phyloP scores from a whole-genome alignment of 192 early-diverging fungal species.

The Coemansia sp. region DNA sequence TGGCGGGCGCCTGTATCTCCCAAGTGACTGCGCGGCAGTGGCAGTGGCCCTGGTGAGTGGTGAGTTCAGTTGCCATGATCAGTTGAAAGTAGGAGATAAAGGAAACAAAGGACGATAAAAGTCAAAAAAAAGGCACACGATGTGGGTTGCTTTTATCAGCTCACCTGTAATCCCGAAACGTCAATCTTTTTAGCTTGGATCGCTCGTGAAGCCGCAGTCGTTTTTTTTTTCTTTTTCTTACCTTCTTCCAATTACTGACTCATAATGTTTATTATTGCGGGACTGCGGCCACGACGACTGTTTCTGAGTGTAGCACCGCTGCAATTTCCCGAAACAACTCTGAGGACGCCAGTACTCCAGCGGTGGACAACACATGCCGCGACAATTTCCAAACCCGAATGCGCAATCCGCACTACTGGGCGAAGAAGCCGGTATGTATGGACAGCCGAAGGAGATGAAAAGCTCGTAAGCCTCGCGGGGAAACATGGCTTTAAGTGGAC shows the following conservation, averaged over 20 bases:
- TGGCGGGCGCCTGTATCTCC: slow-evolving; percentile 41
- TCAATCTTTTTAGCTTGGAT: background rate
- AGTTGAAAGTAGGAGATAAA: slow-evolving; percentile 1
- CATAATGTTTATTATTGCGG: background rate
- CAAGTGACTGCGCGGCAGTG: slow-evolving; percentile 45
- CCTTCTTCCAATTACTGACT: background rate
- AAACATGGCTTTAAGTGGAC: slow-evolving; percentile 2
- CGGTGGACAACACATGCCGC: background rate
- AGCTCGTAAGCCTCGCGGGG: background rate
- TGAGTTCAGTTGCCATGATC: slow-evolving; percentile 15
- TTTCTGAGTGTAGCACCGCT: background rate
- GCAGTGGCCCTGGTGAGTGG: slow-evolving; percentile 37
- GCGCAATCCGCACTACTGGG: background rate
- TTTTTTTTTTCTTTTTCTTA: background rate
- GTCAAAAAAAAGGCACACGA: background rate
- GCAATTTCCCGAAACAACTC: background rate
- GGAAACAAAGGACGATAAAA: background rate
- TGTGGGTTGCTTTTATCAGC: background rate
- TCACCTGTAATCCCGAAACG: background rate
- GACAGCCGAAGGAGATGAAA: slow-evolving; percentile 4
- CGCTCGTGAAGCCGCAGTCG: background rate
- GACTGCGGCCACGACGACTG: background rate
- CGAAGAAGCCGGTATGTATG: slow-evolving; percentile 5
- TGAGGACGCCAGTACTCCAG: background rate
- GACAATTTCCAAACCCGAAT: background rate